Evolutionary conservation across 1,284 basidiomycete species (phyloP), one percentile per base, ranked within the genome.

Genomic region (Takashimella tepidaria): DNA sequence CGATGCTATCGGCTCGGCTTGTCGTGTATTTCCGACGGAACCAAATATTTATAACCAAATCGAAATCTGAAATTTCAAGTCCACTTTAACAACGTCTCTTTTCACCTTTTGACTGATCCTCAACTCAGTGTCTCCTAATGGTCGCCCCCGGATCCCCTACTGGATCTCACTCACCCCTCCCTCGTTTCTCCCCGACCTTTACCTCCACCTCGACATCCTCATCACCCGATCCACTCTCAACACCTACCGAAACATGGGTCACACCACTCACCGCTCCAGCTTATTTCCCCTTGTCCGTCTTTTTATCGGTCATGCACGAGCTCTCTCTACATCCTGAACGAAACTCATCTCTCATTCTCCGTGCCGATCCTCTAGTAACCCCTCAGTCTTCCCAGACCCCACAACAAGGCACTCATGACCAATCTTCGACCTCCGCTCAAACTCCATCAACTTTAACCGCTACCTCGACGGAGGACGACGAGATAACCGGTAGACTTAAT

Each of bases 241-340:
- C 49, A 8, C 41, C 44, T 19, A 2, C 40, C 2, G 50, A 56
- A 21, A 37, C 43, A 21, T 68, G 66, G 66, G 42, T 58, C 11
- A 53, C 55, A 2, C 55, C 62, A 0, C 56, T 69, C 11, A 53
- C 58, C 3, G 54, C 63, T 3, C 57, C 62, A 19, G 65, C 65
- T 23, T 64, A 72, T 54, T 73, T 72, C 52, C 53, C 59, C 12
- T 58, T 66, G 16, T 49, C 60, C 37, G 49, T 60, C 31, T 74
- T 72, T 54, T 54, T 72, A 24, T 48, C 64, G 1, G 64, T 65
- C 0, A 56, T 70, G 27, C 65, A 67, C 48, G 60, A 66, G 21
- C 62, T 70, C 5, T 53, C 61, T 10, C 55, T 70, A 3, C 73
- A 76, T 55, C 73, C 75, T 1, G 75, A 77, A 54, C 66, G 70